Percentiles rank a stretch among this genome's conserved stretches.
These are phyloP conservation scores for Lentinula lateritia DNA, from an alignment of 768 basidiomycete genomes.

Conservation along the genomic window DNA sequence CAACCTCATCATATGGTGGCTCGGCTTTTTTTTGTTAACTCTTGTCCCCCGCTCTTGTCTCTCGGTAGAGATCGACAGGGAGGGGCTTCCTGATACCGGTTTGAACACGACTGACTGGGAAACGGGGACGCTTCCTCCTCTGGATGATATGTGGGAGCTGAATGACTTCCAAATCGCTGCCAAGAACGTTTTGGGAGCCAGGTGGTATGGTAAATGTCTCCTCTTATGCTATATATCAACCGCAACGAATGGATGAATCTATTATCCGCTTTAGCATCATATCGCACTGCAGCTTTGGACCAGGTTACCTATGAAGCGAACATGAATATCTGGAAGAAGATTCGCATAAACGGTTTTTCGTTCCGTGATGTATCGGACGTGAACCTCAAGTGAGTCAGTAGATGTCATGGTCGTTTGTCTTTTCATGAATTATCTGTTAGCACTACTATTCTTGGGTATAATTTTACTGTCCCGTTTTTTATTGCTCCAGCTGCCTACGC, in stretches of 20 bases:
- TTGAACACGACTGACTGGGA: constrained; percentile 19
- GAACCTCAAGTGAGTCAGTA: constrained; percentile 14
- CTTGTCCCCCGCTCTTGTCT: background rate
- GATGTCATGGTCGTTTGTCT: too few species aligned
- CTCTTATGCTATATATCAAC: background rate
- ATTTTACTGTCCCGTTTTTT: constrained; percentile 33
- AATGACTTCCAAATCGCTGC: constrained; percentile 23
- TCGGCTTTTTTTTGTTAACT: background rate
- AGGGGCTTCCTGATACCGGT: constrained; percentile 23
- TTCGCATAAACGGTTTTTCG: constrained; percentile 16
- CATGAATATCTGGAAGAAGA: constrained; percentile 17
- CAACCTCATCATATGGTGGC: background rate
- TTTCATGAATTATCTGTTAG: background rate
- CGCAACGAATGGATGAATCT: background rate
- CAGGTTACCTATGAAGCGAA: constrained; percentile 22
- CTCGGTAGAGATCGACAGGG: constrained; percentile 17
- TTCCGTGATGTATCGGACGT: constrained; percentile 19
- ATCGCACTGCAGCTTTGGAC: constrained; percentile 18
- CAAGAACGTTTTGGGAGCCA: constrained; percentile 15
- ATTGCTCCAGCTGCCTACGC: constrained; percentile 37
- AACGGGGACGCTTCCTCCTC: constrained; percentile 16
- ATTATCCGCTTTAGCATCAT: constrained; percentile 10
- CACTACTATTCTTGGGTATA: constrained; percentile 20
- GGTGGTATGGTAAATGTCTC: constrained; percentile 14
- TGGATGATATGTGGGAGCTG: constrained; percentile 16